Conservation (phyloP, 371 early-diverging fungal genomes). For the Mucor lusitanicus region DNA sequence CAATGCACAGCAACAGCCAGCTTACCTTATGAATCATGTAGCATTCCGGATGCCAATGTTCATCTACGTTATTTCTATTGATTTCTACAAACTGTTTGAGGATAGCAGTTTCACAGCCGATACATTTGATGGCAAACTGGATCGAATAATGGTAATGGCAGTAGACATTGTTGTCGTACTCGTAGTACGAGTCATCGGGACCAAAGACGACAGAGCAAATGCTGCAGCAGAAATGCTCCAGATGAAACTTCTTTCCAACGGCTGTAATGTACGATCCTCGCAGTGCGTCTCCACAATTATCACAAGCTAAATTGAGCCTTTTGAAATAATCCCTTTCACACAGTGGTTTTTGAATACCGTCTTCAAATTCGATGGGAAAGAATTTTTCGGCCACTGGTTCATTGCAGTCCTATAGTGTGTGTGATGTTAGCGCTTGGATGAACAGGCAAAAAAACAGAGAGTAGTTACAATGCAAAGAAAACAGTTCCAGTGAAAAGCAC, state of each 20-base stretch:
- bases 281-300: constrained; percentile 86
- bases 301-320: constrained; percentile 84
- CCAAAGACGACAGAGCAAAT: constrained; percentile 95
- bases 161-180: constrained; percentile 87
- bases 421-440: no score
- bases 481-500: constrained; percentile 90
- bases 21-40: constrained; percentile 93
- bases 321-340: constrained; percentile 92
- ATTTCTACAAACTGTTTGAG: constrained; percentile 95
- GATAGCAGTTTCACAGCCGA: constrained; percentile 93
- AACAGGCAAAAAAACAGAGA: no score
- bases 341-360: constrained; percentile 62
- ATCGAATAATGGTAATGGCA: constrained; percentile 95
- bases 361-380: constrained; percentile 72
- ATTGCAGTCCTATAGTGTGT: constrained; percentile 71
- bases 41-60: constrained; percentile 98
- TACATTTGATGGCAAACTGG: constrained; percentile 85
- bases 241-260: constrained; percentile 88
- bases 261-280: constrained; percentile 94
- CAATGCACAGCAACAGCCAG: no score
- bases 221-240: constrained; percentile 96
- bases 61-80: constrained; percentile 74
- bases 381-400: constrained; percentile 88
- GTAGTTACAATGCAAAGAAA: constrained; percentile 86
- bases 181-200: constrained; percentile 95